These are phyloP conservation scores for Pseudocercospora vitis DNA, from an alignment of 2,329 filamentous ascomycete species.

Conservation along the genomic window DNA sequence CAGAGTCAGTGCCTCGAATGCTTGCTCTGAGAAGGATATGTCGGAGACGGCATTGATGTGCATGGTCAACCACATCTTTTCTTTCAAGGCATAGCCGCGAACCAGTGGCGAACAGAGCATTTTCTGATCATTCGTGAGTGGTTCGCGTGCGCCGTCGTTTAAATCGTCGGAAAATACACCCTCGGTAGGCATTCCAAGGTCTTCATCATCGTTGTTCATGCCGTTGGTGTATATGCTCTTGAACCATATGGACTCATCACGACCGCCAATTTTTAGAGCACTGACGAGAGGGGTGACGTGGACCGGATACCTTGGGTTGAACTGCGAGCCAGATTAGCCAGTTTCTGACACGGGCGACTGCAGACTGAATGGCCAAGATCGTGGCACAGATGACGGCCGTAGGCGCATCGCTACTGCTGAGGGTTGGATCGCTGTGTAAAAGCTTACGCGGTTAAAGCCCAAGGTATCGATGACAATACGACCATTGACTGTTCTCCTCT, in stretches of 20 bases:
- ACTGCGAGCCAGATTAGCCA: no score
- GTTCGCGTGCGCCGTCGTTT: conserved; percentile 15
- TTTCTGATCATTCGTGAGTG: conserved; percentile 36
- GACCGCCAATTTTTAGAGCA: no score
- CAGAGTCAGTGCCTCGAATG: conserved; percentile 53
- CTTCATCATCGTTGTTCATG: conserved; percentile 27
- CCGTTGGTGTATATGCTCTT: no score
- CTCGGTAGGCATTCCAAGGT: conserved; percentile 41
- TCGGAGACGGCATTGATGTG: conserved; percentile 42
- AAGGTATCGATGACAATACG: conserved; percentile 52
- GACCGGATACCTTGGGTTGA: no score
- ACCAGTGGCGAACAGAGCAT: conserved; percentile 37
- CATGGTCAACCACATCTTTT: conserved; percentile 47
- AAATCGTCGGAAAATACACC: conserved; percentile 34
- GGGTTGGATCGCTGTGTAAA: conserved; percentile 43
- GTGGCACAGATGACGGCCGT: background rate
- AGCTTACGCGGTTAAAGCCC: conserved; percentile 51
- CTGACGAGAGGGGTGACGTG: no score
- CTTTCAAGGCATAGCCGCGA: conserved; percentile 42
- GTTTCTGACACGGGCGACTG: no score
- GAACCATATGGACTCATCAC: no score
- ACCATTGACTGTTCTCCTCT: conserved; percentile 49
- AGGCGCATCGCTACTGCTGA: conserved; percentile 23
- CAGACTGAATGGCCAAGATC: no score
- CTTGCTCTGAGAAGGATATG: conserved; percentile 47